Conservation (phyloP, 805 yeast genomes). For the Lipomyces kockii region DNA sequence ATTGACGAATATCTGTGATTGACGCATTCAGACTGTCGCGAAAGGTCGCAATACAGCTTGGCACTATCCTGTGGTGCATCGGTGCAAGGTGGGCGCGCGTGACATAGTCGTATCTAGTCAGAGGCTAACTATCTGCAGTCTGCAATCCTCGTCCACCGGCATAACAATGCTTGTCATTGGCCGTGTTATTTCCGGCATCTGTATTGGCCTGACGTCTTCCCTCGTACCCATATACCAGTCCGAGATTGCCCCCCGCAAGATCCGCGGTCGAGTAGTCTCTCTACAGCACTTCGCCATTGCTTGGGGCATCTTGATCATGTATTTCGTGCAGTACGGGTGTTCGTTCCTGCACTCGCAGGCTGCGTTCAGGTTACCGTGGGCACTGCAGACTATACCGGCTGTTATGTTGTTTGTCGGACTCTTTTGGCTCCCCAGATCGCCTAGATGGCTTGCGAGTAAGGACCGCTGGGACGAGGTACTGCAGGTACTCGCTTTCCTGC, state of each 20-base stretch:
- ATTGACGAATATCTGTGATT: constrained; percentile 1
- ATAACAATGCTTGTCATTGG: constrained; percentile 54
- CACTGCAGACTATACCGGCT: constrained; percentile 74
- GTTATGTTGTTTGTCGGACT: constrained; percentile 70
- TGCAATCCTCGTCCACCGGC: not conserved
- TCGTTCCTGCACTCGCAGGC: constrained; percentile 76
- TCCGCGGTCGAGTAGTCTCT: constrained; percentile 81
- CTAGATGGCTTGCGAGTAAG: constrained; percentile 84
- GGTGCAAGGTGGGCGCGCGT: not conserved
- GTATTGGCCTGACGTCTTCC: constrained; percentile 80
- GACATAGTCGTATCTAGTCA: not conserved
- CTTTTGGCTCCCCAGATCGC: constrained; percentile 79
- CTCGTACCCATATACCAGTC: constrained; percentile 87
- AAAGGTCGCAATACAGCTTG: not conserved
- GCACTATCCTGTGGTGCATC: not conserved
- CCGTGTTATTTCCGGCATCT: constrained; percentile 75
- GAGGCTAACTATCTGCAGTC: not conserved
- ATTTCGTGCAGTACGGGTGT: constrained; percentile 1
- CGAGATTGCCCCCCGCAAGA: constrained; percentile 84
- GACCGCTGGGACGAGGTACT: constrained; percentile 57
- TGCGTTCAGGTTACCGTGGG: constrained; percentile 52
- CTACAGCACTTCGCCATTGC: constrained; percentile 77
- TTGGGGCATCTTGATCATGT: not conserved
- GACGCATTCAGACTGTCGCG: not conserved
- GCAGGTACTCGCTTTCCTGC: constrained; percentile 87